Evolutionary conservation across 495 filamentous ascomycete genomes (phyloP), one percentile per base, ranked within the genome.

Genomic region (Terfezia claveryi): DNA sequence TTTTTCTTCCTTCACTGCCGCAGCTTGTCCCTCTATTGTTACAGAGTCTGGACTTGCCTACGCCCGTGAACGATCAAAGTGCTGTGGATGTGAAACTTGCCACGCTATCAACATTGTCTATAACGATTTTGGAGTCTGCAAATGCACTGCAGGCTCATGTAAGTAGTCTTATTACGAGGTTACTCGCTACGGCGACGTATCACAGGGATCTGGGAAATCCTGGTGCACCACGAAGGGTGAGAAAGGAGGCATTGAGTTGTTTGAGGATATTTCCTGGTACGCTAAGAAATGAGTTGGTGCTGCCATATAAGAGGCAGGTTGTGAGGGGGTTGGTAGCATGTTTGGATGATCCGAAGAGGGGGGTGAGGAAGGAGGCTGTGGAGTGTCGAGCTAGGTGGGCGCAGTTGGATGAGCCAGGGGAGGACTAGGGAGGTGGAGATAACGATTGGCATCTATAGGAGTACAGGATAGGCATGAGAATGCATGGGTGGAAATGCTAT

Each of bases 351-450:
- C 73, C 72, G 37, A 83, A 78, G 69, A 68, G 82, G 41, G 70
- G 71, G 60, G 81, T 86, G 5, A 72, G 82, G 37, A 77, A 77
- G 61, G 77, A 65, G 52, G 81, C 79, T 27, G 81, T 86, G 36
- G 76, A 76, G 70, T 81, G 80, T 65, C 61, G 81, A 37, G 71
- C 68, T n/a, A 76, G 69, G 49, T 86, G 82, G 82, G 67, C 80
- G 44, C 73, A 74, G 17, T 69, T 82, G 65, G 81, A 80, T 70
- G 80, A 79, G 17, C 73, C 72, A 4, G 76, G 73, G 32, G 73
- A 76, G 20, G 61, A 58, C 49, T 51, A 32, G 27, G 7, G 4
- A 32, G 27, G 27, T 32, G 27, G 7, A 7, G 27, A 32, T 32
- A 32, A 32, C 27, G 1, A 32, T 32, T 32, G 2, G 27, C 27